Evolutionary conservation across 306 rosid genomes (phyloP).

Genomic region (Casuarina equisetifolia): DNA sequence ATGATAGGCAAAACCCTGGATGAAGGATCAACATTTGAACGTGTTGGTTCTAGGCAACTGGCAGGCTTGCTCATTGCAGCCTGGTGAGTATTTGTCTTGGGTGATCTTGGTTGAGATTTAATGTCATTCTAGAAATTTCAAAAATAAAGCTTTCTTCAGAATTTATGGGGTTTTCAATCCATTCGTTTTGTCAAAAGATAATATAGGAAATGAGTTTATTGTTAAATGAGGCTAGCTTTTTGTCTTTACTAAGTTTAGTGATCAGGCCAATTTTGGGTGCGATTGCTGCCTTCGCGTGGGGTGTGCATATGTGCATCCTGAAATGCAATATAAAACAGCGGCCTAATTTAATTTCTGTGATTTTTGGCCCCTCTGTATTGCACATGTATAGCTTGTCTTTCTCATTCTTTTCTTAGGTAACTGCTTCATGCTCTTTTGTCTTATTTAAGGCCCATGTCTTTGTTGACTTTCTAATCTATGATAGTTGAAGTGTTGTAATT

Average conservation of each 20-base stretch:
- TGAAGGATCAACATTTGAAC: slow-evolving; percentile 87
- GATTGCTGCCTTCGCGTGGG: slow-evolving; percentile 15
- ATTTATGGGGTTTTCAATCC: slow-evolving; percentile 8
- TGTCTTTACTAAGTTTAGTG: slow-evolving; percentile 19
- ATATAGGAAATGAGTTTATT: slow-evolving; percentile 26
- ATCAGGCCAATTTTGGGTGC: slow-evolving; percentile 22
- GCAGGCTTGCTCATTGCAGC: slow-evolving; percentile 95
- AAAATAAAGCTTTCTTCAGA: slow-evolving; percentile 23
- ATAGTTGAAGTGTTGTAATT: slow-evolving; percentile 34
- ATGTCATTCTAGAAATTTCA: slow-evolving; percentile 24
- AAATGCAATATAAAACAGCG: slow-evolving; percentile 21
- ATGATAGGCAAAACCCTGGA: slow-evolving; percentile 90
- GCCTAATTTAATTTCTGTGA: slow-evolving; percentile 1
- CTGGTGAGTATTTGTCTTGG: slow-evolving; percentile 62
- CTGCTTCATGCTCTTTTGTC: neutral
- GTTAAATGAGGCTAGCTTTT: slow-evolving; percentile 24
- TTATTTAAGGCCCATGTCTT: slow-evolving; percentile 13
- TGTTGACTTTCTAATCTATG: slow-evolving; percentile 24
- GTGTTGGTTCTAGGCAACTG: slow-evolving; percentile 96
- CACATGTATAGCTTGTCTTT: slow-evolving; percentile 20
- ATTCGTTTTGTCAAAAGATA: neutral
- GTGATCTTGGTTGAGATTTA: slow-evolving; percentile 20
- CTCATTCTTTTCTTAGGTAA: slow-evolving; percentile 3
- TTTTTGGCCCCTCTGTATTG: neutral
- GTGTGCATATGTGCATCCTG: slow-evolving; percentile 19